Base-by-base conservation (phyloP, 371 early-diverging fungal genomes). In the Mortierella sp. region DNA sequence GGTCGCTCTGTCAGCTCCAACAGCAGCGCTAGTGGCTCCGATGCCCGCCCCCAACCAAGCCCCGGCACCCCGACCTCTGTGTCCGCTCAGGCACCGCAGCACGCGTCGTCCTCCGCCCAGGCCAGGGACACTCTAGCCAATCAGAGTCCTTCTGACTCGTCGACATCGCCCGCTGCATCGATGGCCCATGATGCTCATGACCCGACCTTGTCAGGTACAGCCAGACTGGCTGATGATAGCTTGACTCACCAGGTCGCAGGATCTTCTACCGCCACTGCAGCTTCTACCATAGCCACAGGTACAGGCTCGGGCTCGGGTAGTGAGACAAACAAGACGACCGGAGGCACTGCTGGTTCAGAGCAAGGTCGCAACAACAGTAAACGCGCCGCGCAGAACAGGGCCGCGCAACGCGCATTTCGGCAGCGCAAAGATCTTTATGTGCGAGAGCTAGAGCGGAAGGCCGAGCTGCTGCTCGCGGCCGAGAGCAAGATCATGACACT, bases 381-480 rank as follows among this genome's bases (percentile, higher is more conserved):
- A 64, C 84, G 93, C 18, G 90, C 91, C 30, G 91, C 89, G 44
- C 93, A 93, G 66, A 93, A 93, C 64, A 81, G 93, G 37, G 90
- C 89, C 7, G 92, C 92, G 0, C 93, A 93, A 74, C 83, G 91
- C 28, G 91, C 92, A 3, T 93, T 92, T 66, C 87, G 94, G 14
- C 91, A 91, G 73, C 85, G 94, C 7, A 93, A 92, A 59, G 86
- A 91, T 62, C 86, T 84, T 7, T 89, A 92, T 59, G 89, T 92
- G 64, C 84, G 84, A 19, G 91, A 90, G 45, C 84, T 92, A 16
- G 93, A 94, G 66, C 65, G 72, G 5, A 89, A 87, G 69, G 86
- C 86, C 2, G 73, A 76, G 30, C 53, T 68, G 9, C 70, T 86
- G 70, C 76, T 80, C 28, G 75, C 66, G 4, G 85, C 85, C 71